Conservation (phyloP, 495 filamentous ascomycete species). For the Gamarada debralockiae region DNA sequence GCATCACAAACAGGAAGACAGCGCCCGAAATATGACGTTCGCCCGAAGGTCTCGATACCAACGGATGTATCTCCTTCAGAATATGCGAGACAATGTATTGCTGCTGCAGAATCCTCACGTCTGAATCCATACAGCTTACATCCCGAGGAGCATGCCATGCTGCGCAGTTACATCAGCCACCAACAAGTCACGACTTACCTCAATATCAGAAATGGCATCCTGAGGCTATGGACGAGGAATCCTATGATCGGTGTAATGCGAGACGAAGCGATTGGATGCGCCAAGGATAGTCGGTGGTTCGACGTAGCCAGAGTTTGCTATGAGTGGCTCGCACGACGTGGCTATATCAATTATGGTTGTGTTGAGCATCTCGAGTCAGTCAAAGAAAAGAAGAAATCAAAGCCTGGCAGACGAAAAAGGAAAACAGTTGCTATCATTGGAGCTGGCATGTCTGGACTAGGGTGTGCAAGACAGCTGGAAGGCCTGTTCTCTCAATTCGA, state of each 20-base stretch:
- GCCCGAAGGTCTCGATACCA: constrained; percentile 79
- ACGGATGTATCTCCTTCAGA: constrained; percentile 63
- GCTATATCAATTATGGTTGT: constrained; percentile 97
- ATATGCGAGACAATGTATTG: constrained; percentile 83
- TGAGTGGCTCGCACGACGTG: constrained; percentile 85
- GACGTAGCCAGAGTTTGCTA: constrained; percentile 83
- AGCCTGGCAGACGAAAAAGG: constrained; percentile 37
- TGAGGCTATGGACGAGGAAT: constrained; percentile 88
- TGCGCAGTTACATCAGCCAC: constrained; percentile 78
- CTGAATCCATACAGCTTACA: constrained; percentile 88
- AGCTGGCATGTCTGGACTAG: constrained; percentile 90
- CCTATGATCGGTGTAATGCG: constrained; percentile 80
- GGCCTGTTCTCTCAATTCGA: constrained; percentile 74
- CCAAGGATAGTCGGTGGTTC: constrained; percentile 88
- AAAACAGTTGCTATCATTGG: constrained; percentile 83
- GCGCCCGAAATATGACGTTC: constrained; percentile 47
- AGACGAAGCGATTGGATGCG: constrained; percentile 90
- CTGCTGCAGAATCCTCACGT: constrained; percentile 83
- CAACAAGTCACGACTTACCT: constrained; percentile 93
- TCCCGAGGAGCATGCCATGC: constrained; percentile 73
- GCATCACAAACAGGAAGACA: constrained; percentile 1
- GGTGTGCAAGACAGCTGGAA: constrained; percentile 88
- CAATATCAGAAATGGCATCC: constrained; percentile 93
- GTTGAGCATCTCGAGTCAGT: constrained; percentile 50
- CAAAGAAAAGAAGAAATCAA: constrained; percentile 26